A percentile compares a stretch with the other conserved stretches of the same genome.
These are phyloP conservation scores for Phytomonas francai DNA, from an alignment of 208 protist genomes.

Conservation along the genomic window DNA sequence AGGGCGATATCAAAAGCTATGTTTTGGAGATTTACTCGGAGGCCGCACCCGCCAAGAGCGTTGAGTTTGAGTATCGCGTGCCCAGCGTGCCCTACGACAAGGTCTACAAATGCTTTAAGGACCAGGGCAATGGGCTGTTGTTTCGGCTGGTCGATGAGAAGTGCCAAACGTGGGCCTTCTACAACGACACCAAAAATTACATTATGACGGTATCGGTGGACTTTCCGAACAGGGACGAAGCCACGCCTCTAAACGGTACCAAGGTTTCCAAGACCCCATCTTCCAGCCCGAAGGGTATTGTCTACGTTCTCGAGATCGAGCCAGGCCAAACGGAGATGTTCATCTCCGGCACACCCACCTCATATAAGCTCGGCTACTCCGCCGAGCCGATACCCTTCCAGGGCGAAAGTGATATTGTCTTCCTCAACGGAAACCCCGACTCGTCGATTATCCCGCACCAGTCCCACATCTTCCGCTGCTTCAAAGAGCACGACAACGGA, in stretches of 20 bases:
- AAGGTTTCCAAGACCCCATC: neutral
- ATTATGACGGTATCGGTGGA: slow-evolving; percentile 43
- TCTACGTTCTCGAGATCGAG: slow-evolving; percentile 35
- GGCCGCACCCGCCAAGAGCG: slow-evolving; percentile 29
- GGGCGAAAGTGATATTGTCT: slow-evolving; percentile 13
- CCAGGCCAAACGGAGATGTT: slow-evolving; percentile 50
- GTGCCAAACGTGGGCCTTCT: slow-evolving; percentile 33
- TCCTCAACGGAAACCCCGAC: slow-evolving; percentile 53
- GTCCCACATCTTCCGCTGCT: slow-evolving; percentile 51
- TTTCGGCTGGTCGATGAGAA: slow-evolving; percentile 52
- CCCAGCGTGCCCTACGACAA: slow-evolving; percentile 52
- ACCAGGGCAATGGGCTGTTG: slow-evolving; percentile 58
- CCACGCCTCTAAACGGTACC: slow-evolving; percentile 16
- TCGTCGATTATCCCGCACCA: slow-evolving; percentile 35
- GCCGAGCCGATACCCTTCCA: slow-evolving; percentile 30
- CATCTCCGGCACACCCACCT: slow-evolving; percentile 33
- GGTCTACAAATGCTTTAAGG: slow-evolving; percentile 73
- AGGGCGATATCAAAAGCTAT: slow-evolving; percentile 39
- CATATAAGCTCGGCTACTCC: slow-evolving; percentile 54
- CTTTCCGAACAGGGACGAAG: slow-evolving; percentile 26
- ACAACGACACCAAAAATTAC: slow-evolving; percentile 54
- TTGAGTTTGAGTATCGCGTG: slow-evolving; percentile 43
- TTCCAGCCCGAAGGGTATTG: slow-evolving; percentile 2
- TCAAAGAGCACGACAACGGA: slow-evolving; percentile 68
- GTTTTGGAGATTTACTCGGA: slow-evolving; percentile 53